Evolutionary conservation across 208 protist genomes (phyloP).

Genomic region (Naegleria fowleri): DNA sequence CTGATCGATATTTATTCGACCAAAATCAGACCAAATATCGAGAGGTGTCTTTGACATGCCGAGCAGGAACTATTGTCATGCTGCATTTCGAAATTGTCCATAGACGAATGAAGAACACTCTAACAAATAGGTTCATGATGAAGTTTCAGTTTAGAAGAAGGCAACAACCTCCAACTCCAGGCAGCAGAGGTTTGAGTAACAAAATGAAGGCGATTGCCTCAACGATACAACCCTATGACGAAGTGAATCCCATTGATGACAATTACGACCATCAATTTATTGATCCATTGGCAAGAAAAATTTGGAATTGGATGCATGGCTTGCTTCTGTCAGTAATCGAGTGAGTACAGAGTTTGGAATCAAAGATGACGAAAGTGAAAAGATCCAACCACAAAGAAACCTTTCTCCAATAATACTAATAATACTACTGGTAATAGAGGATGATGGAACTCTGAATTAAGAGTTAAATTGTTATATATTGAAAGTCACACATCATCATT

Average conservation of each 20-base stretch:
- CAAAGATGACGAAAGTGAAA: too few relatives aligned
- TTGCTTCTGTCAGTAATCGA: too few relatives aligned
- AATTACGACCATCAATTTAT: neutral
- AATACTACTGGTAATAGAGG: too few relatives aligned
- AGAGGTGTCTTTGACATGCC: neutral
- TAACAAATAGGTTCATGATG: constrained; percentile 15
- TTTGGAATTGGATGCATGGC: neutral
- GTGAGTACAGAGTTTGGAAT: too few relatives aligned
- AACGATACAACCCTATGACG: neutral
- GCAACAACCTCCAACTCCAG: neutral
- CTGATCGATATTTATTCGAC: neutral
- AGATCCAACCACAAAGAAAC: too few relatives aligned
- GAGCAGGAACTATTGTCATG: neutral
- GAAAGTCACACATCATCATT: too few relatives aligned
- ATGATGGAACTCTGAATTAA: too few relatives aligned
- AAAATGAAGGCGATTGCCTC: too few relatives aligned
- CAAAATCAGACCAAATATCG: neutral
- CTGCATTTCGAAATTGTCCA: constrained; percentile 9
- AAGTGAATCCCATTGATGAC: neutral
- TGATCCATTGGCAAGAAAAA: neutral
- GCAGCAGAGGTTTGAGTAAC: too few relatives aligned
- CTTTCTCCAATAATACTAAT: too few relatives aligned
- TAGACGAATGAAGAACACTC: constrained; percentile 2
- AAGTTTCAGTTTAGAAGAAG: constrained; percentile 2
- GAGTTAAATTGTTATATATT: too few relatives aligned